These are phyloP conservation scores for Colletotrichum salicis DNA, from an alignment of 2,329 filamentous ascomycete species.

Conservation along the genomic window DNA sequence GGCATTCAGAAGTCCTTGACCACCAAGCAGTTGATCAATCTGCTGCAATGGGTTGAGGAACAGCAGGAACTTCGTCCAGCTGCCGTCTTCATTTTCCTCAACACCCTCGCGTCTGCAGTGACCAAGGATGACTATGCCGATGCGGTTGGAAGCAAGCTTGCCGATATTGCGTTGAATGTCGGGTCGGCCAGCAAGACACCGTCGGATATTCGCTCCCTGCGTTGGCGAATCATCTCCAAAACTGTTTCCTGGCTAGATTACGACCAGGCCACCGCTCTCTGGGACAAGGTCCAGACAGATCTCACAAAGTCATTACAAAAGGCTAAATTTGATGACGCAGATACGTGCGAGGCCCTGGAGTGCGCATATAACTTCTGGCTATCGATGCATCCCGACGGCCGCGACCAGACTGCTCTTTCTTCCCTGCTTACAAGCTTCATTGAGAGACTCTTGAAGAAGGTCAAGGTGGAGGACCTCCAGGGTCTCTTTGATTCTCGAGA, in stretches of 20 bases:
- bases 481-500: not conserved
- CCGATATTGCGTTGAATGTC: slow-evolving; percentile 46
- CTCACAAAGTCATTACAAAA: slow-evolving; percentile 47
- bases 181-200: slow-evolving; percentile 42
- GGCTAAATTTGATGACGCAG: slow-evolving; percentile 44
- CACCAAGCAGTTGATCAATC: slow-evolving; percentile 53
- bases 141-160: slow-evolving; percentile 51
- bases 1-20: slow-evolving; percentile 56
- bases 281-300: slow-evolving; percentile 46
- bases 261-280: slow-evolving; percentile 45
- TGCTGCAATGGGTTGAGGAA: slow-evolving; percentile 55
- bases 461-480: slow-evolving; percentile 15
- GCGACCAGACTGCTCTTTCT: slow-evolving; percentile 42
- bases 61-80: slow-evolving; percentile 44
- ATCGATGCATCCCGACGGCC: slow-evolving; percentile 49
- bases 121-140: slow-evolving; percentile 55
- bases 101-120: slow-evolving; percentile 55
- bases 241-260: slow-evolving; percentile 48
- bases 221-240: slow-evolving; percentile 53
- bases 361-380: slow-evolving; percentile 53
- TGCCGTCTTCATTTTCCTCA: slow-evolving; percentile 54
- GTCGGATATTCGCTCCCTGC: slow-evolving; percentile 46
- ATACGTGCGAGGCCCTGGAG: slow-evolving; percentile 54
- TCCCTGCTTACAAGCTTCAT: slow-evolving; percentile 48
- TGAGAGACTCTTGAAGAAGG: slow-evolving; percentile 41